phyloP scores from a whole-genome alignment of 306 rosid genomes.

The Acacia crassicarpa region DNA sequence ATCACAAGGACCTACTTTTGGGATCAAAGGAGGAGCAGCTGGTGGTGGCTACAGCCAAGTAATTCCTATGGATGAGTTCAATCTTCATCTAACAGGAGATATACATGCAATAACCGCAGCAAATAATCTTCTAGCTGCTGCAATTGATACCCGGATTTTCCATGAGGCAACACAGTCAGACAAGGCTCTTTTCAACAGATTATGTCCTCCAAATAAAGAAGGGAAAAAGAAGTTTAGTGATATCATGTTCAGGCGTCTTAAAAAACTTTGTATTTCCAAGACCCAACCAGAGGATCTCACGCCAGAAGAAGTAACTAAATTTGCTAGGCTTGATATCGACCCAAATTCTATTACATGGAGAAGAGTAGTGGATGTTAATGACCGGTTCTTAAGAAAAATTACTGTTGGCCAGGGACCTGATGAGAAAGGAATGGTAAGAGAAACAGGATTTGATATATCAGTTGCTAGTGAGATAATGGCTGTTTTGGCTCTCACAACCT shows the following conservation, averaged over 20 bases:
- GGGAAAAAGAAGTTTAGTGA: conserved; percentile 75
- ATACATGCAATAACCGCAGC: conserved; percentile 98
- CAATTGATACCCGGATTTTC: conserved; percentile 90
- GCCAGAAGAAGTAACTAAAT: conserved; percentile 75
- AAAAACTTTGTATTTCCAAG: conserved; percentile 80
- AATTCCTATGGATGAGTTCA: conserved; percentile 98
- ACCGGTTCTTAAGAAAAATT: conserved; percentile 89
- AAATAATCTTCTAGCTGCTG: conserved; percentile 97
- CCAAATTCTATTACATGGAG: conserved; percentile 93
- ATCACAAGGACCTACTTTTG: conserved; percentile 99
- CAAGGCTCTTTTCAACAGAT: conserved; percentile 87
- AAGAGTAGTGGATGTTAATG: conserved; percentile 96
- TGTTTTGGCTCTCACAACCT: conserved; percentile 92
- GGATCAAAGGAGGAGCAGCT: conserved; percentile 99
- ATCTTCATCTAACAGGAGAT: conserved; percentile 97
- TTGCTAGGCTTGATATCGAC: conserved; percentile 92
- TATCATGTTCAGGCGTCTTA: conserved; percentile 85
- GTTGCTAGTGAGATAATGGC: conserved; percentile 99
- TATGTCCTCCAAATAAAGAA: conserved; percentile 92
- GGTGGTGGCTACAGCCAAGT: conserved; percentile 99
- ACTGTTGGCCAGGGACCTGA: conserved; percentile 93
- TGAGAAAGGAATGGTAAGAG: conserved; percentile 98
- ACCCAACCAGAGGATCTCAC: conserved; percentile 85
- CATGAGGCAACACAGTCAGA: conserved; percentile 94
- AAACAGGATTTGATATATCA: conserved; percentile 93